phyloP scores from a whole-genome alignment of 768 basidiomycete species.

The Termitomyces bulborhizus region DNA sequence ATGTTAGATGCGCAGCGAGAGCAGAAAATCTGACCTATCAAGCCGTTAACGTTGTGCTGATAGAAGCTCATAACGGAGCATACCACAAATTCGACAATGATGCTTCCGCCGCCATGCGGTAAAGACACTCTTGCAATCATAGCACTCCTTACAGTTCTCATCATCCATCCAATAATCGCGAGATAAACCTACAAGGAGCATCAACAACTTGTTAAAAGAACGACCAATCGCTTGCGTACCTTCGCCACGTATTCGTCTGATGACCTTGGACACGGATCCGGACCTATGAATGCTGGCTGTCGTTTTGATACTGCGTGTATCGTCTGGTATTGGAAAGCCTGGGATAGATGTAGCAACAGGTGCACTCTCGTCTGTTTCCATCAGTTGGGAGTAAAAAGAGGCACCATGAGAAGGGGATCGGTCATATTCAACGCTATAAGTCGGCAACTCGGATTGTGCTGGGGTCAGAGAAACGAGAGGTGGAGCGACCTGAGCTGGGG shows the following conservation, averaged over 20 bases:
- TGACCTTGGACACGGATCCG: conserved; percentile 86
- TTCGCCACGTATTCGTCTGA: conserved; percentile 86
- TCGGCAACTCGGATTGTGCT: conserved; percentile 72
- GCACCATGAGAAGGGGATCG: conserved; percentile 48
- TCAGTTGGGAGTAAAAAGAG: conserved; percentile 42
- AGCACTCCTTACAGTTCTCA: conserved; percentile 91
- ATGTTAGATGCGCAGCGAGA: conserved; percentile 95
- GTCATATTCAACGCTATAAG: conserved; percentile 62
- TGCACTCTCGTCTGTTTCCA: conserved; percentile 50
- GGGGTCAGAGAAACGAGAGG: conserved; percentile 84
- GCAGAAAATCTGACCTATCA: conserved; percentile 91
- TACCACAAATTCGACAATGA: conserved; percentile 96
- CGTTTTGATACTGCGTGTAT: conserved; percentile 82
- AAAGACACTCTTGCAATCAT: conserved; percentile 92
- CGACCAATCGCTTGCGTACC: conserved; percentile 32
- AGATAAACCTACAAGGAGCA: conserved; percentile 55
- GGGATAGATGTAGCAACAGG: conserved; percentile 76
- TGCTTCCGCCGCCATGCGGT: conserved; percentile 94
- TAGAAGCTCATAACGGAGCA: conserved; percentile 15
- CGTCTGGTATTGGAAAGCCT: conserved; percentile 89
- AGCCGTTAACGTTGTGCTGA: not conserved
- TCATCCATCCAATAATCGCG: conserved; percentile 99
- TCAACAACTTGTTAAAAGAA: not conserved
- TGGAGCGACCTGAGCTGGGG: conserved; percentile 60
- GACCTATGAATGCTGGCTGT: conserved; percentile 64